phyloP scores from a whole-genome alignment of 2,329 filamentous ascomycete species.

The Claviceps pazoutovae region DNA sequence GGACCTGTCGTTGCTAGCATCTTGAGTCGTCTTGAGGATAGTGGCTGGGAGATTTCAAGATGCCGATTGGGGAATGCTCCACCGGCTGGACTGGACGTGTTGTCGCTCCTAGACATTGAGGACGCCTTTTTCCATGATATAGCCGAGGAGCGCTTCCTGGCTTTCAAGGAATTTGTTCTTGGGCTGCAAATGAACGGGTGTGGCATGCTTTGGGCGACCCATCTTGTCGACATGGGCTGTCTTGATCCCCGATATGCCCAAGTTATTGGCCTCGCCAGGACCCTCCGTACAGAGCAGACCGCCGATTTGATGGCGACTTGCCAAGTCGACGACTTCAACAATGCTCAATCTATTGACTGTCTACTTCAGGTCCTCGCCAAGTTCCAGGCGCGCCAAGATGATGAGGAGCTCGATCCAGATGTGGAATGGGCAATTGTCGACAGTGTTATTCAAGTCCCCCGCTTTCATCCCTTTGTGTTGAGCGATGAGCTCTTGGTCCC shows the following conservation, averaged over 20 bases:
- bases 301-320: constrained; percentile 14
- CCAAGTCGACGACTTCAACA: constrained; percentile 10
- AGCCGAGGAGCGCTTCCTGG: constrained; percentile 1
- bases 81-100: neutral
- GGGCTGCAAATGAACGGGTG: neutral
- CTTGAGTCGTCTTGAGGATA: neutral
- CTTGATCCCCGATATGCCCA: constrained; percentile 15
- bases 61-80: neutral
- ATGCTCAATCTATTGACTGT: neutral
- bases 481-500: neutral
- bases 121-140: constrained; percentile 7
- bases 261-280: constrained; percentile 13
- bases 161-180: constrained; percentile 3
- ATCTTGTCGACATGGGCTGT: constrained; percentile 12
- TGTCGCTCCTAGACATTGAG: neutral
- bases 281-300: constrained; percentile 14
- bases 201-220: constrained; percentile 18
- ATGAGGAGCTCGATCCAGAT: neutral
- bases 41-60: neutral
- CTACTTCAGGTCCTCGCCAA: neutral
- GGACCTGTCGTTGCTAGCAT: neutral
- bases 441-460: neutral
- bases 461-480: neutral
- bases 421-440: constrained; percentile 2
- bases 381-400: neutral